Base-by-base conservation (phyloP, 2,329 filamentous ascomycete species). In the Teratosphaeria zuluensis region DNA sequence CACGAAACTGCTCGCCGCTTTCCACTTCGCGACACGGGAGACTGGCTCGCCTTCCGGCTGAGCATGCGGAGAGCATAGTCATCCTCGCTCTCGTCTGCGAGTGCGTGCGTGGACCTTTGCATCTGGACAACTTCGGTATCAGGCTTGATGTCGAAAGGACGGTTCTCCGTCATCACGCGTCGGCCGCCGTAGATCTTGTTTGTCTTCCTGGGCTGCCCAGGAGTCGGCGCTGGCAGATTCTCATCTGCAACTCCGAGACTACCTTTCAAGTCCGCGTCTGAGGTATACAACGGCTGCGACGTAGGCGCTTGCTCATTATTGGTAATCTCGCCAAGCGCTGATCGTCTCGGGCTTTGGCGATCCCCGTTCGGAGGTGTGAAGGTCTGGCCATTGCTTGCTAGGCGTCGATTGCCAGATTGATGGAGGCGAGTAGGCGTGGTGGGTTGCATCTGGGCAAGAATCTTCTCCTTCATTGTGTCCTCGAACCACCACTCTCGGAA, bases 401-500 rank as follows among this genome's bases (percentile, higher is more conserved):
- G 70, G 52, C 76, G 73, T 64, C 77, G 73, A 66, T 73, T 77
- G 64, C 71, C 73, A 12, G 75, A 71, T 38, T 73, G 76, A 72
- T 81, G 84, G 42, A 60, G 71, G 66, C 62, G 67, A 69, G 82
- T 84, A 14, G 82, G 80, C 1, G 84, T 85, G 6, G 79, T 77
- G 28, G 82, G 78, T 61, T 76, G 71, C 65, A 82, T 73, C 6
- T 69, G 66, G 32, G 77, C 84, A 73, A 91, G 88, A 59, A 92
- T 77, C 70, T 91, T 89, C 76, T 92, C 89, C 76, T 91, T 90
- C 69, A 94, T 83, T 51, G 79, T 81, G 70, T 89, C 86, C 69
- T 89, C 86, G 64, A 84, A 81, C 90, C 92, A 97, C 94, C 94
- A 99, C 75, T 97, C 91, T n/a, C 94, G 85, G 84, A 99, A 99